Conservation (phyloP, 192 early-diverging fungal species). For the Linnemannia exigua region DNA sequence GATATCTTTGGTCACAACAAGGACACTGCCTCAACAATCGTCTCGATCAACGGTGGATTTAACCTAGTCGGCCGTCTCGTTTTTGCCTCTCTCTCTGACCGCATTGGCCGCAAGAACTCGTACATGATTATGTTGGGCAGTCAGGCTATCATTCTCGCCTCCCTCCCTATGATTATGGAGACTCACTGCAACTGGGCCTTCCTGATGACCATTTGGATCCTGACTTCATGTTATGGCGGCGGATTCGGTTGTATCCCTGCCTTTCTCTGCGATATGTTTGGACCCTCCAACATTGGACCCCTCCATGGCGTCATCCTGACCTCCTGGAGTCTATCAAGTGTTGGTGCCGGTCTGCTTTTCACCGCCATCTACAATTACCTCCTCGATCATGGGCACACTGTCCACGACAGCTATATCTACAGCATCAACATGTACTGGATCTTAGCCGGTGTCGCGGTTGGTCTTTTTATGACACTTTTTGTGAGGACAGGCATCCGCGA, state of each 20-base stretch:
- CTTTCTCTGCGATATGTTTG: slow-evolving; percentile 84
- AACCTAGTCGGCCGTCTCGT: slow-evolving; percentile 68
- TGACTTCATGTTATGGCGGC: slow-evolving; percentile 80
- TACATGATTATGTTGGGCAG: slow-evolving; percentile 71
- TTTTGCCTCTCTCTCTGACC: slow-evolving; percentile 72
- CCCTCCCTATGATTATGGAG: slow-evolving; percentile 68
- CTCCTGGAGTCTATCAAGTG: slow-evolving; percentile 80
- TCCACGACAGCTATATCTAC: slow-evolving; percentile 68
- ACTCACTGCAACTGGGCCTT: slow-evolving; percentile 67
- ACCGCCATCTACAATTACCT: slow-evolving; percentile 69
- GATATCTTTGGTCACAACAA: slow-evolving; percentile 63
- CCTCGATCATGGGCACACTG: slow-evolving; percentile 60
- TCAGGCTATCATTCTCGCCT: slow-evolving; percentile 72
- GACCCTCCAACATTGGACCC: slow-evolving; percentile 77
- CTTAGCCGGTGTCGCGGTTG: slow-evolving; percentile 66
- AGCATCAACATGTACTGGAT: slow-evolving; percentile 82
- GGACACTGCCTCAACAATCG: slow-evolving; percentile 63
- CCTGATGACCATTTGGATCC: slow-evolving; percentile 70
- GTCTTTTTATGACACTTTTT: slow-evolving; percentile 69
- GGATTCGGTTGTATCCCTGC: slow-evolving; percentile 85
- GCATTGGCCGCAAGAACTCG: slow-evolving; percentile 73
- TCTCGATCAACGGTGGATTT: slow-evolving; percentile 73
- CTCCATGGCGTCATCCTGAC: slow-evolving; percentile 83
- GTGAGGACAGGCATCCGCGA: slow-evolving; percentile 74
- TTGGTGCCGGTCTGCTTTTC: slow-evolving; percentile 81